Conservation (phyloP, 2,329 filamentous ascomycete genomes). For the Penicillium sp. region DNA sequence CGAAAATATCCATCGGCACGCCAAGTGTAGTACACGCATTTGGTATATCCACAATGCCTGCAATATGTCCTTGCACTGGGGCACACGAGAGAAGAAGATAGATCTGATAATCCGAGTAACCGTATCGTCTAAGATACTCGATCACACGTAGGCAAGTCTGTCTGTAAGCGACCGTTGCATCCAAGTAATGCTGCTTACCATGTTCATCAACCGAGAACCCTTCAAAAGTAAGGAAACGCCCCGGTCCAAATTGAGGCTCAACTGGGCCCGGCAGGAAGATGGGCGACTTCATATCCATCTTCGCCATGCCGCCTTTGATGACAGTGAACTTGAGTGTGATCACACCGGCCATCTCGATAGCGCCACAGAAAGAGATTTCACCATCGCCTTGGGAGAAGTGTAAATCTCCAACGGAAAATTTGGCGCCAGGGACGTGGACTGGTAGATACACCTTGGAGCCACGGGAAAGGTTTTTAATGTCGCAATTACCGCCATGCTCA, state of each 20-base stretch:
- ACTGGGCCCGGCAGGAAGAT: slow-evolving; percentile 87
- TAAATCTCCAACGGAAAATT: slow-evolving; percentile 86
- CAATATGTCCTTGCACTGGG: slow-evolving; percentile 83
- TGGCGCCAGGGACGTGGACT: slow-evolving; percentile 81
- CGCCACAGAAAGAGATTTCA: slow-evolving; percentile 85
- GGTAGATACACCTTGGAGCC: slow-evolving; percentile 84
- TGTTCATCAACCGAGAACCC: slow-evolving; percentile 87
- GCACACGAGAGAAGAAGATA: slow-evolving; percentile 85
- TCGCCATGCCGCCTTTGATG: slow-evolving; percentile 75
- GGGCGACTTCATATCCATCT: slow-evolving; percentile 76
- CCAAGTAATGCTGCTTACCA: slow-evolving; percentile 87
- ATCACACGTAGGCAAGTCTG: slow-evolving; percentile 77
- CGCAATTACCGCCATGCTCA: slow-evolving; percentile 87
- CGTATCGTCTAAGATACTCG: slow-evolving; percentile 76
- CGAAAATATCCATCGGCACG: slow-evolving; percentile 89
- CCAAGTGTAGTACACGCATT: slow-evolving; percentile 90
- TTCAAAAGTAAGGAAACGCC: slow-evolving; percentile 80
- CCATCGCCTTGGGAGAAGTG: slow-evolving; percentile 89
- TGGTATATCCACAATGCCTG: slow-evolving; percentile 86
- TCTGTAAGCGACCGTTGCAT: slow-evolving; percentile 82
- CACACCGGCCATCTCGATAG: slow-evolving; percentile 90
- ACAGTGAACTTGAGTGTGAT: slow-evolving; percentile 91
- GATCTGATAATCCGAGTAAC: slow-evolving; percentile 72
- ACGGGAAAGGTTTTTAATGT: slow-evolving; percentile 82
- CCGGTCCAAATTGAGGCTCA: slow-evolving; percentile 82